These are phyloP conservation scores for Cordyceps cicadae DNA, from an alignment of 2,329 filamentous ascomycete species.

Conservation along the genomic window DNA sequence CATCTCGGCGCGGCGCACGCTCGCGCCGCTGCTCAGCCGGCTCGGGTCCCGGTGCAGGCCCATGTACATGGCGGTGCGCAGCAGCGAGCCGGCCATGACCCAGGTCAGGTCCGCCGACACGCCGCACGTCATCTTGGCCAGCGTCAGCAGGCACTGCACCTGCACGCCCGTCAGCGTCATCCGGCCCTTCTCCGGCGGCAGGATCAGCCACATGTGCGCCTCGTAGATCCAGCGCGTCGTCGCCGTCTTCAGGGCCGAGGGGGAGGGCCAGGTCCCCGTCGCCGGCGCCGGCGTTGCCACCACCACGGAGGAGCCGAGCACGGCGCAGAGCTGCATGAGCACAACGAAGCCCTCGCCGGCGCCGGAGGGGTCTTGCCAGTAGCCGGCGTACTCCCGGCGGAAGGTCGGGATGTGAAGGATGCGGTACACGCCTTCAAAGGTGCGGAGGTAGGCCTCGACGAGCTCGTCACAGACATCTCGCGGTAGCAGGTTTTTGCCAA, in stretches of 20 bases:
- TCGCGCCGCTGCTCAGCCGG: slow-evolving; percentile 38
- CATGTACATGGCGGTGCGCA: slow-evolving; percentile 50
- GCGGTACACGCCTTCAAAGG: slow-evolving; percentile 48
- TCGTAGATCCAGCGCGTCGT: slow-evolving; percentile 45
- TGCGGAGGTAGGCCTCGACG: slow-evolving; percentile 45
- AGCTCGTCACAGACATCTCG: slow-evolving; percentile 40
- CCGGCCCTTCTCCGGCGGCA: slow-evolving; percentile 39
- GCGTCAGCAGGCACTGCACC: slow-evolving; percentile 41
- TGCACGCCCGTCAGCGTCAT: slow-evolving; percentile 43
- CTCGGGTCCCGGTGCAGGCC: slow-evolving; percentile 50
- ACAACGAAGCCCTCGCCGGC: slow-evolving; percentile 37
- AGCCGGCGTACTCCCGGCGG: slow-evolving; percentile 41
- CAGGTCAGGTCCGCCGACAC: slow-evolving; percentile 44
- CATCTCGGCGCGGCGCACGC: slow-evolving; percentile 42
- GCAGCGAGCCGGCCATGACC: slow-evolving; percentile 40
- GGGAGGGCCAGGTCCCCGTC: too few relatives aligned
- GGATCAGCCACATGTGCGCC: slow-evolving; percentile 41
- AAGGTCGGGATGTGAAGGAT: slow-evolving; percentile 52
- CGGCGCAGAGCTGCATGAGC: slow-evolving; percentile 46
- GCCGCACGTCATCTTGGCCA: slow-evolving; percentile 40
- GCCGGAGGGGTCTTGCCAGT: slow-evolving; percentile 40
- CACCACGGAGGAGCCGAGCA: slow-evolving; percentile 40
- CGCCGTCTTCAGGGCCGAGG: slow-evolving; percentile 25
- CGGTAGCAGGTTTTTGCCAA: slow-evolving; percentile 32
- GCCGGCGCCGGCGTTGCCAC: slow-evolving; percentile 36